Evolutionary conservation across 192 early-diverging fungal species (phyloP), one percentile per base, ranked within the genome.

Genomic region (Entomortierella chlamydospora): DNA sequence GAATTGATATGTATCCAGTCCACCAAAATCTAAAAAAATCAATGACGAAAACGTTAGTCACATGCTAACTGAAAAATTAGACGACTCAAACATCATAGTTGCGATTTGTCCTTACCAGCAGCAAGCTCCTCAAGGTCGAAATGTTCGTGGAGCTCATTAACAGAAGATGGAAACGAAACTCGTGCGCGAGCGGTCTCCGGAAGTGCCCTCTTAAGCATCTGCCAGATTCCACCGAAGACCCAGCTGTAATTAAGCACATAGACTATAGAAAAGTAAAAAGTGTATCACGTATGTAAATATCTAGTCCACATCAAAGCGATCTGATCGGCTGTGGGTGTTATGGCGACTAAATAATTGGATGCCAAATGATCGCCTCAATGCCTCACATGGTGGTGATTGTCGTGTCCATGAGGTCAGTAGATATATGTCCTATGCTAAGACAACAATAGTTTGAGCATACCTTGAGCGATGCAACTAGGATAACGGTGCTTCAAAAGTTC

Each of bases 171-270:
- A 51, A 79, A 79, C 9, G 76, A 79, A 25, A 79, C 76, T 12
- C 76, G 76, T 39, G 68, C 68, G 29, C 76, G 76, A 50, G 76
- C 76, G 43, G 76, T 65, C 25, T 79, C 76, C 12, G 76, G 76
- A 12, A 79, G 68, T 39, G 76, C 76, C 30, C 67, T 61, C 31
- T 79, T 79, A 43, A 79, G 49, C 76, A 79, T 79, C 39, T 79
- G 76, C 76, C 76, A 79, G 49, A 79, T 79, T 34, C 76, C 76
- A 17, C 76, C 76, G 66, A 79, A 79, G 60, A 79, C 68, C 76
- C 76, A 79, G 63, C 76, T 79, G 34, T 79, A 79, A 51, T 79
- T 79, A 13, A 79, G 76, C 28, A 79, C 76, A 29, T 79, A 79
- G 1, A 79, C 76, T 79, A 61, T 18, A 22, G 12, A 31, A 39